A percentile compares a stretch with the other conserved stretches of the same genome.
phyloP scores from a whole-genome alignment of 116 monocot species.

The Dioscorea cayenensis region DNA sequence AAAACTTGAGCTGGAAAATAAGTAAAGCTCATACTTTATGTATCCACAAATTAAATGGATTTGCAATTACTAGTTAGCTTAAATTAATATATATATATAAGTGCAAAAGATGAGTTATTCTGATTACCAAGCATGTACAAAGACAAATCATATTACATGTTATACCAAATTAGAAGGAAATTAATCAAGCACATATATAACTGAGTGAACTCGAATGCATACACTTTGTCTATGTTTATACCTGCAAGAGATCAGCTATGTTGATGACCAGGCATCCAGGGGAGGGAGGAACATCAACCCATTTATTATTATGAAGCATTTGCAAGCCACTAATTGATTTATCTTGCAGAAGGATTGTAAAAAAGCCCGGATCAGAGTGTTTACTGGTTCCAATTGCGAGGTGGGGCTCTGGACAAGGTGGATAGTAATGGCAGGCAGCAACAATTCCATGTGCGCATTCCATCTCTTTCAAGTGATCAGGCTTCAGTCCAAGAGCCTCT shows the following conservation, averaged over 20 bases:
- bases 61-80: too few species aligned
- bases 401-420: constrained; percentile 28
- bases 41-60: too few species aligned
- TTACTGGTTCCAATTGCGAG: constrained; percentile 20
- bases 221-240: neutral
- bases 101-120: too few species aligned
- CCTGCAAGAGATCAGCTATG: constrained; percentile 2
- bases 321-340: constrained; percentile 32
- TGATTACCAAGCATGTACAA: too few species aligned
- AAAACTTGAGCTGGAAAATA: too few species aligned
- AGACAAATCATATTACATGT: too few species aligned
- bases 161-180: too few species aligned
- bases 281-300: constrained; percentile 17
- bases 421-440: neutral
- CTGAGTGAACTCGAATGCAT: too few species aligned
- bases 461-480: constrained; percentile 7
- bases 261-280: neutral
- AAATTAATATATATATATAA: too few species aligned
- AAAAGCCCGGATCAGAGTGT: constrained; percentile 28
- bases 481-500: constrained; percentile 15
- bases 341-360: constrained; percentile 31
- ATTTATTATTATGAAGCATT: constrained; percentile 14
- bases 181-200: too few species aligned
- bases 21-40: too few species aligned
- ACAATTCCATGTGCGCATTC: constrained; percentile 1